Evolutionary conservation across 169 alveolate genomes (phyloP), one percentile per base, ranked within the genome.

Genomic region (Plasmodium cynomolgi): DNA sequence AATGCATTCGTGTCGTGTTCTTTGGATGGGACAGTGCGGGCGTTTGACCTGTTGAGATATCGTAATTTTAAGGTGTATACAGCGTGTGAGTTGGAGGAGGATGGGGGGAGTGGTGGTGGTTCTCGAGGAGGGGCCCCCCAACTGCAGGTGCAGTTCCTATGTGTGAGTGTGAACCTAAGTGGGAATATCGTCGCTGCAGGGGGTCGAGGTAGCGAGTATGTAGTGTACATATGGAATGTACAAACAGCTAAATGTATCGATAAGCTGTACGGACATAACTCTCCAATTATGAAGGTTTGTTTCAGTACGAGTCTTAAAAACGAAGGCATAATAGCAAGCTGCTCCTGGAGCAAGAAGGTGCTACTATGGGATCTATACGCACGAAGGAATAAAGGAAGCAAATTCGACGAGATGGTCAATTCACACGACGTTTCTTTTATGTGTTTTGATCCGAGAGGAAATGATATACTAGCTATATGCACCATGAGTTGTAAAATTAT

Each of bases 171-270:
- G 41, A 99, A 99, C 81, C 91, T 97, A 26, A 97, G 99, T 31
- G 99, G 99, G 2, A 99, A 98, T 82, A 93, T 99, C n/a, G 99
- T 99, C 0, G 98, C 98, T 17, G 99, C 99, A 0, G 99, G 99
- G n/a, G 97, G 99, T 13, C 93, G 96, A 75, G 99, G 99, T 73
- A 98, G 97, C n/a, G 94, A 92, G 20, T 95, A 95, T 58, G 83
- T 97, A 33, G 96, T 97, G 15, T 97, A 93, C 91, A 96, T 97
- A n/a, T 97, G 98, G 98, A 94, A 92, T 77, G 93, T 97, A 23
- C 98, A 91, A 62, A 96, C 97, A 1, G 97, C 95, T 17, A 96
- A 95, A 80, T 93, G 95, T 44, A 83, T 96, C 80, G 97, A 96
- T 23, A 96, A 95, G 75, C 73, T 96, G 50, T 95, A 96, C 92